Evolutionary conservation across 192 early-diverging fungal species (phyloP), one percentile per base, ranked within the genome.

Genomic region (Dimargaris cristalligena): DNA sequence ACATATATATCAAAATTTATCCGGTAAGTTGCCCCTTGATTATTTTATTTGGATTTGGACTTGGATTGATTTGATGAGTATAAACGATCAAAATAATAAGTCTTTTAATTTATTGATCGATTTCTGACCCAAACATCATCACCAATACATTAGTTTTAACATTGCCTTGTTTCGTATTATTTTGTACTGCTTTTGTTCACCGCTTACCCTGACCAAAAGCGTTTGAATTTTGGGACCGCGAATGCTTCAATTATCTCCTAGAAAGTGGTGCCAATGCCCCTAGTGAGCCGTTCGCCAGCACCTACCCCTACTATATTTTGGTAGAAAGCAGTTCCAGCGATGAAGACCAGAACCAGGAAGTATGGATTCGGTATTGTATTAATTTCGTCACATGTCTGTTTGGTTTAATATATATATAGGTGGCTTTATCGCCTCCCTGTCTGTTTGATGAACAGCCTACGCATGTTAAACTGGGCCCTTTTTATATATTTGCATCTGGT

Each of bases 151-250:
- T n/a, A n/a, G n/a, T n/a, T n/a, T n/a, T n/a, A n/a, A n/a, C n/a
- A n/a, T n/a, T n/a, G n/a, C n/a, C n/a, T n/a, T n/a, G n/a, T n/a
- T 97, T 94, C 62, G 72, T 69, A 63, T 74, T 70, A 38, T 88
- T 92, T 13, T 82, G 87, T 23, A 62, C 65, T 25, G 77, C 92
- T 18, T 77, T 96, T 38, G 83, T 81, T 60, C 94, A 99, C 71
- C 85, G 95, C 35, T 72, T 99, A 22, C 91, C 89, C 32, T n/a
- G n/a, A n/a, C n/a, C n/a, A n/a, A n/a, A n/a, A n/a, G 95, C 95
- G 0, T 99, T 91, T 63, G 95, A 99, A 71, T 97, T 97, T 63
- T 99, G 90, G 86, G 95, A 99, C 65, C 61, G 57, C 20, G 71
- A 63, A 33, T 78, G 82, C 38, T 71, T 90, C 55, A 64, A 80